phyloP scores from a whole-genome alignment of 73 alveolate genomes.

The Paramecium sonneborni region DNA sequence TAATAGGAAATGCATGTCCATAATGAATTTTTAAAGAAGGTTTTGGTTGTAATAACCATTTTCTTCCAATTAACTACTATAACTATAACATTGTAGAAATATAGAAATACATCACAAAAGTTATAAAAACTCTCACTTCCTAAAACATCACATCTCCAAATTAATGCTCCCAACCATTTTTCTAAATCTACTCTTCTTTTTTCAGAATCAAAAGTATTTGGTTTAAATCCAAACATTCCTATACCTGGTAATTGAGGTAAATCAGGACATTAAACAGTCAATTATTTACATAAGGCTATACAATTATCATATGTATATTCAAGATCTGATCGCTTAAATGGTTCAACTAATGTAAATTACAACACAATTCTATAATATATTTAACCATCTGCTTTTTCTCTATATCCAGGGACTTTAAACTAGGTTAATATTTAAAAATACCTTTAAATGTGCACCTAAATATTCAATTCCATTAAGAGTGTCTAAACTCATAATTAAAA shows the following conservation, averaged over 20 bases:
- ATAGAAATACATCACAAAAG: constrained; percentile 1
- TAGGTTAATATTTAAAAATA: neutral
- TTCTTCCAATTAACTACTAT: neutral
- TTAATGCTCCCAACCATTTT: constrained; percentile 52
- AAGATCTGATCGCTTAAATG: constrained; percentile 22
- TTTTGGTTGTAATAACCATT: constrained; percentile 9
- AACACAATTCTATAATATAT: neutral
- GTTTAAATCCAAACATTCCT: constrained; percentile 45
- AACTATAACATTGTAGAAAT: neutral
- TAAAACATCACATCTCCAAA: constrained; percentile 53
- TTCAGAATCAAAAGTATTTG: neutral
- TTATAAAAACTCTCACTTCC: constrained; percentile 1
- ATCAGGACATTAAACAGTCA: constrained; percentile 25
- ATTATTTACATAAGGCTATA: neutral
- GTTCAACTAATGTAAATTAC: constrained; percentile 4
- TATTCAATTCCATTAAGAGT: constrained; percentile 47
- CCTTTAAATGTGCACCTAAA: constrained; percentile 42
- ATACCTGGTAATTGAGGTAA: constrained; percentile 17
- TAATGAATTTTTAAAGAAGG: neutral
- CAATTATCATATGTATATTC: constrained; percentile 51
- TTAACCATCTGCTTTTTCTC: constrained; percentile 39
- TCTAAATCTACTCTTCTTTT: constrained; percentile 48
- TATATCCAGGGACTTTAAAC: constrained; percentile 36
- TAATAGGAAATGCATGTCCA: neutral
- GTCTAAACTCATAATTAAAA: constrained; percentile 44